Conservation (phyloP, 2,329 filamentous ascomycete genomes). For the Hysterium pulicare region DNA sequence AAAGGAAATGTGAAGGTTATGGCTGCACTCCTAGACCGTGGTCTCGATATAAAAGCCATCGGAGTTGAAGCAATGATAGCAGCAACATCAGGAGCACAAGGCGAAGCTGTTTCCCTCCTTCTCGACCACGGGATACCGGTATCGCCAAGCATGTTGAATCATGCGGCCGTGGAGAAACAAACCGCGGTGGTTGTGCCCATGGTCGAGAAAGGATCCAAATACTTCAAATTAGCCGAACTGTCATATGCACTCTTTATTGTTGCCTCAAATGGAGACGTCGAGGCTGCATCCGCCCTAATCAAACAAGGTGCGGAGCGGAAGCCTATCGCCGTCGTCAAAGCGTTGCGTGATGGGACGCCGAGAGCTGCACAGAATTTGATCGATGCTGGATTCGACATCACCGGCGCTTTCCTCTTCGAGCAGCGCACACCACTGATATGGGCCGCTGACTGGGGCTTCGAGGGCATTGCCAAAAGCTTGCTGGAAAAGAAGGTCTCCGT, state of each 20-base stretch:
- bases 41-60: neutral
- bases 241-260: neutral
- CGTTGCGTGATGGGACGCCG: neutral
- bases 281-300: neutral
- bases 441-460: neutral
- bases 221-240: neutral
- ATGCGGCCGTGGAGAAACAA: neutral
- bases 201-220: neutral
- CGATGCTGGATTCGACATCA: neutral
- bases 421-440: neutral
- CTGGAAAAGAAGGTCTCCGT: neutral
- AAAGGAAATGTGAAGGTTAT: conserved; percentile 1
- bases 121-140: neutral
- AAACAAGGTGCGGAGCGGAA: neutral
- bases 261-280: neutral
- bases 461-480: neutral
- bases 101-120: neutral
- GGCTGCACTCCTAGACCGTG: neutral
- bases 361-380: neutral
- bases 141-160: neutral
- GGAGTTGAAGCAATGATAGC: neutral
- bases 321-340: neutral
- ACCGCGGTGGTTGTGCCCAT: neutral
- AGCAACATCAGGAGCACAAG: neutral
- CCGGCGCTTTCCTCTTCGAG: neutral